Evolutionary conservation across 768 basidiomycete species (phyloP).

Genomic region (Hydnomerulius pinastri): DNA sequence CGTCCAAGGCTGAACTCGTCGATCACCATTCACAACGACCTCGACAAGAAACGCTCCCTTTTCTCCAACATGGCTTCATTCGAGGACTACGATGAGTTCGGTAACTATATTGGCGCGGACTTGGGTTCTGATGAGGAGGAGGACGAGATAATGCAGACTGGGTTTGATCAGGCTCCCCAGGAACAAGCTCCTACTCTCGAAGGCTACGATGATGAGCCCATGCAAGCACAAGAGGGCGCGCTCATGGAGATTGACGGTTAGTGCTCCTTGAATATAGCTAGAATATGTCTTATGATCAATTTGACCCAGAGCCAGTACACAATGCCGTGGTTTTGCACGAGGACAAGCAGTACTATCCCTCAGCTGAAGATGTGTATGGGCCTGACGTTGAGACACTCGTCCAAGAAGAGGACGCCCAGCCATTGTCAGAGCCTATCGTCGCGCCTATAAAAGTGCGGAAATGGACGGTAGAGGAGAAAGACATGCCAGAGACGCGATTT

Average conservation of each 20-base stretch:
- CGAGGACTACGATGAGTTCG: conserved; percentile 91
- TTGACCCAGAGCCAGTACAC: conserved; percentile 63
- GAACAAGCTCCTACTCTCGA: conserved; percentile 63
- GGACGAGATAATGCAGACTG: conserved; percentile 56
- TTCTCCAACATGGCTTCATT: conserved; percentile 50
- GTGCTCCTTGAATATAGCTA: conserved; percentile 16
- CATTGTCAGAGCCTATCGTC: conserved; percentile 91
- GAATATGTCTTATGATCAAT: conserved; percentile 2
- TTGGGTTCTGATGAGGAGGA: conserved; percentile 78
- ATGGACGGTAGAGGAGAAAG: conserved; percentile 95
- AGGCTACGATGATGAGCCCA: conserved; percentile 77
- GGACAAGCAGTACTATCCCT: conserved; percentile 97
- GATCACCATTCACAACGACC: conserved; percentile 6
- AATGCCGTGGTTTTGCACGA: conserved; percentile 91
- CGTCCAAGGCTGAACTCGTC: conserved; percentile 16
- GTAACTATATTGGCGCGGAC: conserved; percentile 97
- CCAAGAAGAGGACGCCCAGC: conserved; percentile 97
- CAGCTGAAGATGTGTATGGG: conserved; percentile 90
- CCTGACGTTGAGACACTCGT: conserved; percentile 93
- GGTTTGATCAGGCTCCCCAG: conserved; percentile 41
- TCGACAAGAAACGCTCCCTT: conserved; percentile 1
- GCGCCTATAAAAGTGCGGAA: conserved; percentile 93
- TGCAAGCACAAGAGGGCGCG: conserved; percentile 56
- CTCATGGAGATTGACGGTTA: conserved; percentile 87
- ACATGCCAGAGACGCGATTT: conserved; percentile 94